phyloP scores from a whole-genome alignment of 2,329 filamentous ascomycete species.

The Gnomoniopsis sp. region DNA sequence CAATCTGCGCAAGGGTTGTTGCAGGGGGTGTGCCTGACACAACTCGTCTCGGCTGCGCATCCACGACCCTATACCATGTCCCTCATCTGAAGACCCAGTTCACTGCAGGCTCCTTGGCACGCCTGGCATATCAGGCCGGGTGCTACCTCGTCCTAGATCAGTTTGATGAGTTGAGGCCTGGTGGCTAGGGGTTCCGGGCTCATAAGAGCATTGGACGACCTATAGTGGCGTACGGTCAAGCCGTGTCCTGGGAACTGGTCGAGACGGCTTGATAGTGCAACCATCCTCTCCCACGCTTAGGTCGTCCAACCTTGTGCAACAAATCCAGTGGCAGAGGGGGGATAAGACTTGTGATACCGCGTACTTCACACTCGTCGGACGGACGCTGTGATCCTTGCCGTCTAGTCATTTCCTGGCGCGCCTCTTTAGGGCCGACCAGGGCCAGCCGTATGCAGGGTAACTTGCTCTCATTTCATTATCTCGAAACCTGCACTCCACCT shows the following conservation, averaged over 20 bases:
- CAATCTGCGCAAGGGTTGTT: conserved; percentile 21
- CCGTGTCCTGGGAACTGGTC: background rate
- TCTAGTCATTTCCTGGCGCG: conserved; percentile 6
- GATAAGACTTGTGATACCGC: background rate
- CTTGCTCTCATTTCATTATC: conserved; percentile 10
- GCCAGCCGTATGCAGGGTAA: conserved; percentile 3
- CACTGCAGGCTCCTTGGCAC: background rate
- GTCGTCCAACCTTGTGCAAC: background rate
- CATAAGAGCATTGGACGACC: background rate
- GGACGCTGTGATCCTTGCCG: background rate
- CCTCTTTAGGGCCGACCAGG: background rate
- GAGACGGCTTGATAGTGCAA: background rate
- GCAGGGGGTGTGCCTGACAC: conserved; percentile 34
- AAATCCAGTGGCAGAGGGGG: background rate
- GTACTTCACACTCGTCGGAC: background rate
- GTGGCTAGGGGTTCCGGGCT: background rate
- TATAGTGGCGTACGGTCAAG: background rate
- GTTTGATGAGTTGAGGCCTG: background rate
- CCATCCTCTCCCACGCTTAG: background rate
- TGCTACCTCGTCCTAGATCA: background rate
- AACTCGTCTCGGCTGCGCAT: conserved; percentile 27
- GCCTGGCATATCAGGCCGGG: background rate
- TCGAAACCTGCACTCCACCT: conserved; percentile 8
- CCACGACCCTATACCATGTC: conserved; percentile 1
- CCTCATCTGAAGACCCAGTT: conserved; percentile 8